phyloP scores from a whole-genome alignment of 768 basidiomycete species.

The Boletus huronensis region DNA sequence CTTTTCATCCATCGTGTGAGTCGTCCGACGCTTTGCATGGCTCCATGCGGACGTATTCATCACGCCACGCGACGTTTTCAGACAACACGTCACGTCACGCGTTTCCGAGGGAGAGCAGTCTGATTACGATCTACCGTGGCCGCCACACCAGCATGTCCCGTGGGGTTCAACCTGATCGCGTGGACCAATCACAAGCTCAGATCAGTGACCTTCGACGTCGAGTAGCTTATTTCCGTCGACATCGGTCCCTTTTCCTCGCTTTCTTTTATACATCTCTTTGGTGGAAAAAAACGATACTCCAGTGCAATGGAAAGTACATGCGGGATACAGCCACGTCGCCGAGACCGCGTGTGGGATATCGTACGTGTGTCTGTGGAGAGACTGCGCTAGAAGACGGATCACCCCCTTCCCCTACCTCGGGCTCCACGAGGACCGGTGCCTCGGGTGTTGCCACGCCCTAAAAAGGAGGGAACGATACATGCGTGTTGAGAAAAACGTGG shows the following conservation, averaged over 20 bases:
- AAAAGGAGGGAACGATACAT: not conserved
- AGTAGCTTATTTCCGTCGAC: not conserved
- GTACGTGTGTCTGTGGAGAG: not conserved
- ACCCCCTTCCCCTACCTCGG: conserved; percentile 34
- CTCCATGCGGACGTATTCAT: not conserved
- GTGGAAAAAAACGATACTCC: not conserved
- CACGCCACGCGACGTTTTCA: not conserved
- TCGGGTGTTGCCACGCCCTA: conserved; percentile 29
- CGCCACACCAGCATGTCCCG: not conserved
- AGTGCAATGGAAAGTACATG: not conserved
- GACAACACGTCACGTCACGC: not conserved
- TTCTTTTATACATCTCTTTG: not conserved
- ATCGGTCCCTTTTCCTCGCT: not conserved
- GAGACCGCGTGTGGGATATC: conserved; percentile 6
- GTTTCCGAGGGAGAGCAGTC: conserved; percentile 1
- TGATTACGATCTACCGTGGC: not conserved
- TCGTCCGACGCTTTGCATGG: not conserved
- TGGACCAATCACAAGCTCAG: not conserved
- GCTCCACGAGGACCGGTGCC: conserved; percentile 28
- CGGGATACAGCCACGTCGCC: conserved; percentile 1
- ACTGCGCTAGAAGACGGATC: not conserved
- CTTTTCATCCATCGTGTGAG: conserved; percentile 1
- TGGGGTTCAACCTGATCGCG: not conserved
- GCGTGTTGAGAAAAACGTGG: not conserved
- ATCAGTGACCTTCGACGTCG: not conserved